Percentiles rank a stretch among this genome's conserved stretches.
Evolutionary conservation across 2,329 filamentous ascomycete species (phyloP).

Genomic region (Aspergillus aculeatus): DNA sequence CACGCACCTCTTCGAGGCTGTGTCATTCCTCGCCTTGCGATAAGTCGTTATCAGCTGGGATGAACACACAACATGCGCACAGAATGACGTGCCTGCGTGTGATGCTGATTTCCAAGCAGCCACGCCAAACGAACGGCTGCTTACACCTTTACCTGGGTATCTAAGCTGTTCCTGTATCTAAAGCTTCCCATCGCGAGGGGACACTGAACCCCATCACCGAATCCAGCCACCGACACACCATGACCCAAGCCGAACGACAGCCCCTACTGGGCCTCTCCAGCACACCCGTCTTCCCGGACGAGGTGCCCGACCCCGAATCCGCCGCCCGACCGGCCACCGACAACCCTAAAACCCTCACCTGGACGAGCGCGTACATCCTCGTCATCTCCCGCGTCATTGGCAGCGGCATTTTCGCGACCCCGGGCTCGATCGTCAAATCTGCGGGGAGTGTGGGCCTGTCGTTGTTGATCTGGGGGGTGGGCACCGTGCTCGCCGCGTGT

Average conservation of each 20-base stretch:
- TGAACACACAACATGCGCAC: conserved; percentile 22
- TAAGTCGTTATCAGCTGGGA: conserved; percentile 9
- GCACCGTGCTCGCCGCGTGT: conserved; percentile 61
- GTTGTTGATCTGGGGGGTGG: conserved; percentile 62
- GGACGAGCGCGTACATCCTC: conserved; percentile 65
- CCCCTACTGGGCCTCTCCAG: conserved; percentile 16
- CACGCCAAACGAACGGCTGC: background rate
- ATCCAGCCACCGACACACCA: conserved; percentile 13
- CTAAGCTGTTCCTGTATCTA: background rate
- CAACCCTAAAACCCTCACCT: conserved; percentile 56
- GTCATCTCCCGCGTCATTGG: conserved; percentile 69
- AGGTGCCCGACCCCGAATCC: background rate
- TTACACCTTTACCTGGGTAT: background rate
- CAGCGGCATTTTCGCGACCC: conserved; percentile 70
- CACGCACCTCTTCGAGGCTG: background rate
- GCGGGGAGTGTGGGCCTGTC: conserved; percentile 66
- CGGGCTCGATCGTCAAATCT: conserved; percentile 63
- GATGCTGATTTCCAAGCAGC: conserved; percentile 7
- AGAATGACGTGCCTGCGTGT: conserved; percentile 30
- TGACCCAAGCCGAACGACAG: conserved; percentile 22
- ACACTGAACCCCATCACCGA: conserved; percentile 5
- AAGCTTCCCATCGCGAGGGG: background rate
- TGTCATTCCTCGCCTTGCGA: background rate
- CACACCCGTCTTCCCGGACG: background rate
- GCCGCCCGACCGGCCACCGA: conserved; percentile 43